These are phyloP conservation scores for Conticribra weissflogii DNA, from an alignment of 108 stramenopile genomes.

Conservation along the genomic window DNA sequence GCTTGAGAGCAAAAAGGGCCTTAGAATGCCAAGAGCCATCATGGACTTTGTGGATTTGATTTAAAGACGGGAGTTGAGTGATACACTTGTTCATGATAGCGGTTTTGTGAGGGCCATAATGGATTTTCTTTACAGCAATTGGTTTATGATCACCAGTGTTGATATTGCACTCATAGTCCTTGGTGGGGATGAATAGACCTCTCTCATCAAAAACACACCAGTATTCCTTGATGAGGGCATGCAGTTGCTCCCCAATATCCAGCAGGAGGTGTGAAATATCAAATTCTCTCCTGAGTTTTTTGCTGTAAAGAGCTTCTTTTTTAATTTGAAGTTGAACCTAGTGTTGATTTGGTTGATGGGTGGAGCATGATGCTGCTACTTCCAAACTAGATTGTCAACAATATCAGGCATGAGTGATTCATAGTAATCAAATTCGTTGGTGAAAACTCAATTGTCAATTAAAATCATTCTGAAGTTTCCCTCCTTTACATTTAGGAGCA, in stretches of 20 bases:
- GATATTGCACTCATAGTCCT: constrained; percentile 10
- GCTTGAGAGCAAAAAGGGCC: neutral
- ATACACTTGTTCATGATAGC: constrained; percentile 1
- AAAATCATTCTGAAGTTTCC: neutral
- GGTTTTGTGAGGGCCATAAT: constrained; percentile 3
- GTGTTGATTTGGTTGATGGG: neutral
- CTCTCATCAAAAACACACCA: constrained; percentile 7
- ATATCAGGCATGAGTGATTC: neutral
- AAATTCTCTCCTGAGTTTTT: neutral
- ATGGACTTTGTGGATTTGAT: neutral
- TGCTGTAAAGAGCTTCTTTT: no score
- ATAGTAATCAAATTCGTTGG: constrained; percentile 2
- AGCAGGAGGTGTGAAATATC: neutral
- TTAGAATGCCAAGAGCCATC: neutral
- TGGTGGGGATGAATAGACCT: neutral
- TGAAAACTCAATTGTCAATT: constrained; percentile 17
- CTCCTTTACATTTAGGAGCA: neutral
- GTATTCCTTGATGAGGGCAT: constrained; percentile 9
- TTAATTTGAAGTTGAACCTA: neutral
- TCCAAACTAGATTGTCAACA: neutral
- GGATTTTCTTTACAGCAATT: constrained; percentile 1
- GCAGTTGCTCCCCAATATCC: neutral
- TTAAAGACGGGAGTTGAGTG: neutral
- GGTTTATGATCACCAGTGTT: constrained; percentile 10
- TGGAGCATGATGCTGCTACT: neutral